These are phyloP conservation scores for Colletotrichum siamense DNA, from an alignment of 2,329 filamentous ascomycete species.

Conservation along the genomic window DNA sequence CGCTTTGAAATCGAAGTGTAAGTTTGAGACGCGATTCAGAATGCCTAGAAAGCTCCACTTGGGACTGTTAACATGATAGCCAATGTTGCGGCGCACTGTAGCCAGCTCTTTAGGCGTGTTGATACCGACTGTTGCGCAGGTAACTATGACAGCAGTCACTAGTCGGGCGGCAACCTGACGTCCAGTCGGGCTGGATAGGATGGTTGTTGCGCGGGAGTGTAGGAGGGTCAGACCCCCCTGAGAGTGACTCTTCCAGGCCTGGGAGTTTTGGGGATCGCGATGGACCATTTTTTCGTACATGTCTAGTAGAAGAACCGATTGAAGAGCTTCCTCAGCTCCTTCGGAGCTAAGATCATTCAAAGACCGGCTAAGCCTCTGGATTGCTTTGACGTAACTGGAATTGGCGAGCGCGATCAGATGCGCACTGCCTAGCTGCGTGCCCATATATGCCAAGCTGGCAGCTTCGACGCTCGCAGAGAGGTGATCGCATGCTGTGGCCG, in stretches of 20 bases:
- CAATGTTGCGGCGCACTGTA: neutral
- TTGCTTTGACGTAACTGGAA: neutral
- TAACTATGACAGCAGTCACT: conserved; percentile 5
- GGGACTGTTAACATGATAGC: neutral
- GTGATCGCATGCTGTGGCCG: conserved; percentile 4
- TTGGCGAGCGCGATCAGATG: conserved; percentile 10
- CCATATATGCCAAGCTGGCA: conserved; percentile 27
- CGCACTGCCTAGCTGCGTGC: neutral
- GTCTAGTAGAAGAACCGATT: conserved; percentile 30
- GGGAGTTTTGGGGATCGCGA: neutral
- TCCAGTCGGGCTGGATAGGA: neutral
- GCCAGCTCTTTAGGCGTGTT: neutral
- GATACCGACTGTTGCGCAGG: neutral
- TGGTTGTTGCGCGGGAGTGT: neutral
- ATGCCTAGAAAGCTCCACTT: conserved; percentile 4
- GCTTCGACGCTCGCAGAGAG: conserved; percentile 29
- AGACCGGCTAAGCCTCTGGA: neutral
- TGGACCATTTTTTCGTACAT: conserved; percentile 31
- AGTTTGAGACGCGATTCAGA: neutral
- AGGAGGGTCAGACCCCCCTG: conserved; percentile 26
- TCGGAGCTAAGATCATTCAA: neutral
- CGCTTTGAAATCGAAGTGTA: neutral
- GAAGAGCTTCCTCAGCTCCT: conserved; percentile 19
- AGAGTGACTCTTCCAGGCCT: conserved; percentile 26
- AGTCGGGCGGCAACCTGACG: neutral